Evolutionary conservation across 2,329 filamentous ascomycete species (phyloP), one percentile per base, ranked within the genome.

Genomic region (Fusarium lyarnte): DNA sequence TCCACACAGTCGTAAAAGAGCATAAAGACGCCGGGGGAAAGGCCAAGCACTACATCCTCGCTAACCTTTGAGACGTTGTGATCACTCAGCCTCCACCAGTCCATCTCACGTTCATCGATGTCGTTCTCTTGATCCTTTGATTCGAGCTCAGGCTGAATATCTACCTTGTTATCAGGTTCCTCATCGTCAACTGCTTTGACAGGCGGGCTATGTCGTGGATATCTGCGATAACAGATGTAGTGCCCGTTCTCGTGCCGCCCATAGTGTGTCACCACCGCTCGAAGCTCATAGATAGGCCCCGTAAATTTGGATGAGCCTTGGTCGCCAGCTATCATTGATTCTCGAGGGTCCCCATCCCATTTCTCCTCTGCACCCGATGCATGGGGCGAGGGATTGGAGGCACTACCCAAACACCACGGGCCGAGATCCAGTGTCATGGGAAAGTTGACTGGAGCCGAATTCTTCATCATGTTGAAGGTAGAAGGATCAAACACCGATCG

Each of bases 221-320:
- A 91, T 77, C 92, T 93, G 57, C 94, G 89, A 81, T 96, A 97
- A 79, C 94, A 97, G 42, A 98, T 91, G 76, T 99, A 98, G 82
- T 99, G 96, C 0, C 96, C 96, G 76, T 97, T 97, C 70, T 98
- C 94, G 80, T 98, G 96, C 36, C 93, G 88, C 8, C 96, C 96
- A 69, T 93, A 93, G 79, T 98, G 96, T 2, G 94, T 96, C 14
- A 98, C 89, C 0, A 95, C 93, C 35, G 95, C 94, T 58, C 92
- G 89, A 21, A 98, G 85, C 78, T 93, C 90, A 79, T 97, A 98
- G 3, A 91, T 84, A 33, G 86, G 86, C 6, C 90, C 89, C 1
- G 83, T 83, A 13, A 89, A 82, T 67, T 84, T 86, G 4, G 88
- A 90, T 13, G 84, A 82, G 6, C 78, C 78, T 42, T 81, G 75